Conservation (phyloP, 257 asterid species). For the Knoxia roxburghii region DNA sequence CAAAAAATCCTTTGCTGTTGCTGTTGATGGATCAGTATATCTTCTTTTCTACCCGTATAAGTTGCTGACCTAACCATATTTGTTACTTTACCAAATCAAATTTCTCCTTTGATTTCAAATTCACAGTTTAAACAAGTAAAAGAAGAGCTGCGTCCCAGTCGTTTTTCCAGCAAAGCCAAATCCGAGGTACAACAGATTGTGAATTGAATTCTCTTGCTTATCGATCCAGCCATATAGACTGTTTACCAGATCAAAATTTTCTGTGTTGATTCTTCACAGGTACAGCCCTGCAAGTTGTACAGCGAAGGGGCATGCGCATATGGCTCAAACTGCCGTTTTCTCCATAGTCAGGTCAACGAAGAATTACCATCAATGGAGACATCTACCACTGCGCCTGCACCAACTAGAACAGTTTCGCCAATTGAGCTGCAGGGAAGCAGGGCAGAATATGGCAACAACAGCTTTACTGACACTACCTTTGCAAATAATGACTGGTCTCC, state of each 20-base stretch:
- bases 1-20: not conserved
- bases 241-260: not conserved
- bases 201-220: not conserved
- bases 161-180: conserved; percentile 34
- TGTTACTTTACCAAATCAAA: not conserved
- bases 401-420: conserved; percentile 8
- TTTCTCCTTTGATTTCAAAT: conserved; percentile 12
- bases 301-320: conserved; percentile 35
- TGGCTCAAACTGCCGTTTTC: conserved; percentile 37
- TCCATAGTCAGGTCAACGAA: conserved; percentile 25
- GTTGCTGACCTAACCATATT: not conserved
- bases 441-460: conserved; percentile 17
- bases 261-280: conserved; percentile 26
- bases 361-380: conserved; percentile 6
- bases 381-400: conserved; percentile 1
- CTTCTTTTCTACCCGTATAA: not conserved
- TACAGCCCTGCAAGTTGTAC: conserved; percentile 44
- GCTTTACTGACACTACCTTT: conserved; percentile 12
- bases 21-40: conserved; percentile 5
- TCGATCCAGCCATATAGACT: not conserved
- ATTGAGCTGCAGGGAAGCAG: not conserved
- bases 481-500: conserved; percentile 49
- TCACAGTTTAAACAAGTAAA: conserved; percentile 55
- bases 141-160: conserved; percentile 46
- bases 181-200: conserved; percentile 40